Conservation (phyloP, 164 flowering plant genomes). For the Chloranthus sessilifolius region DNA sequence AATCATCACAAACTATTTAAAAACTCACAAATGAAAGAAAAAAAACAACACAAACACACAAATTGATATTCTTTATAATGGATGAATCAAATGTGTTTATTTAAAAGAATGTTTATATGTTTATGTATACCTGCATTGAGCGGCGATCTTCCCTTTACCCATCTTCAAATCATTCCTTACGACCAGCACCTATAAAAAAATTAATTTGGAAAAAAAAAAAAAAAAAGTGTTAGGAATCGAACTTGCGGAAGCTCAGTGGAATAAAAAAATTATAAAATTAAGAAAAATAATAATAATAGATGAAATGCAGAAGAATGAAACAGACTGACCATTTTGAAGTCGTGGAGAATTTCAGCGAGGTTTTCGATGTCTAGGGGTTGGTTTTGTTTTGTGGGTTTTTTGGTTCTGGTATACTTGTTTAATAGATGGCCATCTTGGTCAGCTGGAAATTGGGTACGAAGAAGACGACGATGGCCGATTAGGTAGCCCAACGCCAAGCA, state of each 20-base stretch:
- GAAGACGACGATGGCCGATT: slow-evolving; percentile 40
- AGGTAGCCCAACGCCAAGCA: slow-evolving; percentile 75
- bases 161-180: slow-evolving; percentile 97
- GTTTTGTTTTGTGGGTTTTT: neutral
- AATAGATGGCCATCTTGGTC: slow-evolving; percentile 12
- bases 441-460: slow-evolving; percentile 11
- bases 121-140: slow-evolving; percentile 96
- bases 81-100: too few species aligned
- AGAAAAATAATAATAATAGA: neutral
- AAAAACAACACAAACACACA: too few species aligned
- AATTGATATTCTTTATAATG: too few species aligned
- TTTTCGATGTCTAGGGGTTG: slow-evolving; percentile 68
- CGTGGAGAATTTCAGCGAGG: slow-evolving; percentile 77
- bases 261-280: neutral
- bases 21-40: neutral
- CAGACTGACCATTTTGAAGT: slow-evolving; percentile 79
- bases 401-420: slow-evolving; percentile 28
- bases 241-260: neutral
- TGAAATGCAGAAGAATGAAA: neutral
- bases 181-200: slow-evolving; percentile 59
- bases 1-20: neutral
- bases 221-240: slow-evolving; percentile 2
- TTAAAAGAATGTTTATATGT: too few species aligned
- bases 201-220: neutral
- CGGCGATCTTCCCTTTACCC: slow-evolving; percentile 99